Evolutionary conservation across 169 alveolate species (phyloP), one percentile per base, ranked within the genome.

Genomic region (Plasmodium coatneyi): DNA sequence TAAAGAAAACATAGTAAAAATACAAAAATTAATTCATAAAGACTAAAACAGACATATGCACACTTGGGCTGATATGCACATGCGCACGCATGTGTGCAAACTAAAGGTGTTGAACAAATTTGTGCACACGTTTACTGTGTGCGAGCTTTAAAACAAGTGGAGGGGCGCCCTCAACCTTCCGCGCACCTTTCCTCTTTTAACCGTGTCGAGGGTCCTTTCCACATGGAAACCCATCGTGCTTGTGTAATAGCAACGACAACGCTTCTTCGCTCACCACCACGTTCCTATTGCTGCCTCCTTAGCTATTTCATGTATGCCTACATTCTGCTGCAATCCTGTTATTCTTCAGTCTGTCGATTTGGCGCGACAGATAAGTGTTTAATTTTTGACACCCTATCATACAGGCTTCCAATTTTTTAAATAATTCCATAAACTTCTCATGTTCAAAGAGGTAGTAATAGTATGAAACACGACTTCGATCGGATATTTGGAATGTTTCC

Each of bases 401-500:
- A 28, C 90, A 82, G 43, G 54, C 54, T 56, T 82, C 90, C 25
- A 82, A 82, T 25, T 82, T 82, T 52, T 54, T 82, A 25, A 82
- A 82, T n/a, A 82, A 56, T 7, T 82, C 80, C 56, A 82, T 30
- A 82, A 82, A 82, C n/a, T 82, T 82, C 41, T 82, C 80, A 82
- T 82, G 76, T n/a, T 82, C 90, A 56, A 82, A 82, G 22, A 52
- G 72, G 36, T 82, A 82, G 71, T 82, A 82, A 82, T 82, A 82
- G 43, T 52, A 25, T 3, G 76, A 46, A 6, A 82, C 80, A 9
- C 32, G 41, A 56, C 79, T 41, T n/a, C 71, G 25, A 56, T 82
- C 52, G 34, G 76, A 52, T 3, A 52, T 2, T 12, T 30, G 39
- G 71, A 82, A 52, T 32, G 90, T 82, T 28, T 22, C n/a, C n/a